Percentiles rank a stretch among this genome's conserved stretches.
Evolutionary conservation across 2,329 filamentous ascomycete species (phyloP).

Genomic region (Aspergillus sp.): DNA sequence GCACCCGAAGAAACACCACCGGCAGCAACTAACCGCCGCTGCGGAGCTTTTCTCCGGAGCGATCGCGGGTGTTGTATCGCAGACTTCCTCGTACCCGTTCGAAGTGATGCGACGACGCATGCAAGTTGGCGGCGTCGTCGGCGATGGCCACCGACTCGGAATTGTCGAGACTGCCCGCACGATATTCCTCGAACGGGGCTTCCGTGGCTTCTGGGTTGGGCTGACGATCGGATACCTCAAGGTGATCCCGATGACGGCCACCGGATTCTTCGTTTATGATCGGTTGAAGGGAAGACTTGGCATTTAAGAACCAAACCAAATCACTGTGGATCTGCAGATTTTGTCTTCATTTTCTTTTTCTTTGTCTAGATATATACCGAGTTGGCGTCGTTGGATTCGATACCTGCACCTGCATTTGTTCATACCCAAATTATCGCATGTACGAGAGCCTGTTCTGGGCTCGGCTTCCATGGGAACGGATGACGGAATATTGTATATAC

Average conservation of each 20-base stretch:
- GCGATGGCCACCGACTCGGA: slow-evolving; percentile 76
- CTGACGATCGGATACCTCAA: slow-evolving; percentile 95
- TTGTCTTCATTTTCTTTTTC: not conserved
- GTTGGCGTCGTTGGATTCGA: slow-evolving; percentile 16
- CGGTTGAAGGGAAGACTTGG: slow-evolving; percentile 65
- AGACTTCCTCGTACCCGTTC: slow-evolving; percentile 89
- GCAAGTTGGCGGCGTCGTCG: slow-evolving; percentile 94
- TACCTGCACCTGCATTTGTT: slow-evolving; percentile 17
- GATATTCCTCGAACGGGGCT: slow-evolving; percentile 75
- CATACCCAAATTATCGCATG: slow-evolving; percentile 26
- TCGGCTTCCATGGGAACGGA: slow-evolving; percentile 6
- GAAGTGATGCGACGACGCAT: slow-evolving; percentile 90
- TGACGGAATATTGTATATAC: slow-evolving; percentile 18
- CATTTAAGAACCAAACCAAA: slow-evolving; percentile 51
- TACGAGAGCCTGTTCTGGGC: slow-evolving; percentile 1
- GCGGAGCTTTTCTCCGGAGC: slow-evolving; percentile 85
- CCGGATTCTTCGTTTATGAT: slow-evolving; percentile 69
- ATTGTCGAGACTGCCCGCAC: slow-evolving; percentile 76
- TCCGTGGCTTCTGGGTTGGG: slow-evolving; percentile 86
- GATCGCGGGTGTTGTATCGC: slow-evolving; percentile 81
- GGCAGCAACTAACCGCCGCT: slow-evolving; percentile 76
- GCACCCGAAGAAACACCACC: slow-evolving; percentile 52
- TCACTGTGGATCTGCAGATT: slow-evolving; percentile 8
- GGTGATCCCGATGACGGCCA: slow-evolving; percentile 84
- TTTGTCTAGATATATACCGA: not conserved